Evolutionary conservation across 352 stramenopile genomes (phyloP).

Genomic region (Globisporangium paroecandrum): DNA sequence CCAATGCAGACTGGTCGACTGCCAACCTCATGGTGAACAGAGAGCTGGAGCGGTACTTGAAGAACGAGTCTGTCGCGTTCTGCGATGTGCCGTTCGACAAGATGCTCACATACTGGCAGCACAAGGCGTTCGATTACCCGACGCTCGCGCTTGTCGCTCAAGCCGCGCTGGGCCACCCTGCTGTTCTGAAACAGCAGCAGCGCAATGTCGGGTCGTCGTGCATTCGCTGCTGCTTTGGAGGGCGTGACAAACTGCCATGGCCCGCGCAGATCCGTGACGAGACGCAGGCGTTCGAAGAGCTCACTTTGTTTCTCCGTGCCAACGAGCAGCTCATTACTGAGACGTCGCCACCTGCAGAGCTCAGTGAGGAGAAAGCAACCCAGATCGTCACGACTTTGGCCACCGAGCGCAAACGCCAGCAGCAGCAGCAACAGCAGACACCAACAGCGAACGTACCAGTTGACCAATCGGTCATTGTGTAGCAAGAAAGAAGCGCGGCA

Average conservation of each 20-base stretch:
- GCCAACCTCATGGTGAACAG: constrained; percentile 3
- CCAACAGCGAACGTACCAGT: neutral
- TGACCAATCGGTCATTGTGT: constrained; percentile 3
- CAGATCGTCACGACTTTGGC: constrained; percentile 8
- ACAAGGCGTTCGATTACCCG: constrained; percentile 26
- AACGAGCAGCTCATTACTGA: constrained; percentile 9
- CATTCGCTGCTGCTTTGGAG: constrained; percentile 13
- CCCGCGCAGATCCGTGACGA: constrained; percentile 6
- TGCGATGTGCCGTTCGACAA: constrained; percentile 20
- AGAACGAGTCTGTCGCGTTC: constrained; percentile 21
- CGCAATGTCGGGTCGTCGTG: neutral
- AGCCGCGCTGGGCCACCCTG: constrained; percentile 7
- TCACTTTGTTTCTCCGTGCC: constrained; percentile 10
- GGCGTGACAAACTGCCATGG: neutral
- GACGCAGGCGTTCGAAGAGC: constrained; percentile 10
- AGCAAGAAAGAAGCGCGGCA: neutral
- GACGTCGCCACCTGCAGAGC: neutral
- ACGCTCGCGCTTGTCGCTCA: constrained; percentile 18
- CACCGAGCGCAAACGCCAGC: constrained; percentile 3
- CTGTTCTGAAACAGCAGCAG: neutral
- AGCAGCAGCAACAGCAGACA: neutral
- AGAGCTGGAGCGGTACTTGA: constrained; percentile 22
- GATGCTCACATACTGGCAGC: constrained; percentile 22
- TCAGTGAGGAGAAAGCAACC: constrained; percentile 2
- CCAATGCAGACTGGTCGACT: neutral